These are phyloP conservation scores for Fallopia convolvulus DNA, from an alignment of 148 eudicot species.

Conservation along the genomic window DNA sequence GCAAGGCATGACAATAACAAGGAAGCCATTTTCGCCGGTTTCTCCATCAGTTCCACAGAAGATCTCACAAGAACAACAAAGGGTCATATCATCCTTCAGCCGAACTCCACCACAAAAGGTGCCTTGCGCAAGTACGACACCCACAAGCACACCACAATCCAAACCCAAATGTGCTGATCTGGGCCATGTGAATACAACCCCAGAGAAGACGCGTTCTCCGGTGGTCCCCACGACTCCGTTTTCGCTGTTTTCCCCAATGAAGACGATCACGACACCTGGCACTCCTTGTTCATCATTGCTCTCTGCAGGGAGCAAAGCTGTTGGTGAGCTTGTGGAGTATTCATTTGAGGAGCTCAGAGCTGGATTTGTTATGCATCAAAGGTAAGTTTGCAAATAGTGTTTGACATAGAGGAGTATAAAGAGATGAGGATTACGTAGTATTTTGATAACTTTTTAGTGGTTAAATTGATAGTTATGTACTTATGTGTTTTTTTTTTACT, in stretches of 20 bases:
- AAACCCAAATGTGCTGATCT: constrained; percentile 17
- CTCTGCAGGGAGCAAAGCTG: constrained; percentile 8
- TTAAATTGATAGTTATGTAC: too few species aligned
- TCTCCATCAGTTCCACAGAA: constrained; percentile 23
- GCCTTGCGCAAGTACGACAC: constrained; percentile 25
- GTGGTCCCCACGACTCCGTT: constrained; percentile 40
- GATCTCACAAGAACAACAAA: constrained; percentile 26
- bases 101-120: constrained; percentile 16
- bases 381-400: background rate
- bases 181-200: constrained; percentile 25
- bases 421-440: too few species aligned
- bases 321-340: constrained; percentile 33
- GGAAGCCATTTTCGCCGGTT: constrained; percentile 56
- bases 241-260: constrained; percentile 31
- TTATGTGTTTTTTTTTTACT: background rate
- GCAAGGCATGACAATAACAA: constrained; percentile 9
- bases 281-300: constrained; percentile 27
- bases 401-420: too few species aligned
- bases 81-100: background rate
- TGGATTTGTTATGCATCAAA: constrained; percentile 28
- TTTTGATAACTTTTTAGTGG: background rate
- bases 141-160: constrained; percentile 36
- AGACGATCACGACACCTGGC: constrained; percentile 39
- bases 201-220: constrained; percentile 30
- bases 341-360: constrained; percentile 77